phyloP scores from a whole-genome alignment of 73 alveolate genomes.

The Durusdinium trenchii region DNA sequence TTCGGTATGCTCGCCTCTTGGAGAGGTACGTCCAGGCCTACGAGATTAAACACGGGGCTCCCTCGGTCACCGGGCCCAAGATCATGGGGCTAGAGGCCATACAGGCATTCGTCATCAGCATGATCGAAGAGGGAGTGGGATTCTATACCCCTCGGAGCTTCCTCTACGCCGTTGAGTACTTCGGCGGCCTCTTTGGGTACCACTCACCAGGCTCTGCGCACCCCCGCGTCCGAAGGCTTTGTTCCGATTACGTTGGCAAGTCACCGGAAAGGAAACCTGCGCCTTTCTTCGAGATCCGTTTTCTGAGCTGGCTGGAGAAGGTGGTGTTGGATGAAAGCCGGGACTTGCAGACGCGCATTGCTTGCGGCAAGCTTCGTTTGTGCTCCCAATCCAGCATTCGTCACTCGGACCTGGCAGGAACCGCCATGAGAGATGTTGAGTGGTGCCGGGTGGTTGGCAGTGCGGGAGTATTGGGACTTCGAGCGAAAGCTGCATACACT shows the following conservation, averaged over 20 bases:
- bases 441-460: background rate
- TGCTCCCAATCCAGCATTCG: background rate
- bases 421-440: background rate
- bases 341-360: no score
- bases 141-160: background rate
- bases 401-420: background rate
- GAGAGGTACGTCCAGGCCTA: background rate
- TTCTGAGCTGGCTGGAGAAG: background rate
- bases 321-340: no score
- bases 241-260: background rate
- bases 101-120: background rate
- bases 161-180: background rate
- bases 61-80: background rate
- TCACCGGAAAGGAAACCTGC: background rate
- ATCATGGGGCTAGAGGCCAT: background rate
- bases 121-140: background rate
- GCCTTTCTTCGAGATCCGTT: background rate
- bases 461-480: background rate
- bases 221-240: background rate
- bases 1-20: background rate
- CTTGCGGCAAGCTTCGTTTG: background rate
- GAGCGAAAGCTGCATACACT: background rate
- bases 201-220: background rate
- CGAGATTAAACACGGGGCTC: background rate
- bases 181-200: background rate